Evolutionary conservation across 495 filamentous ascomycete genomes (phyloP), one percentile per base, ranked within the genome.

Genomic region (Halenospora varia): DNA sequence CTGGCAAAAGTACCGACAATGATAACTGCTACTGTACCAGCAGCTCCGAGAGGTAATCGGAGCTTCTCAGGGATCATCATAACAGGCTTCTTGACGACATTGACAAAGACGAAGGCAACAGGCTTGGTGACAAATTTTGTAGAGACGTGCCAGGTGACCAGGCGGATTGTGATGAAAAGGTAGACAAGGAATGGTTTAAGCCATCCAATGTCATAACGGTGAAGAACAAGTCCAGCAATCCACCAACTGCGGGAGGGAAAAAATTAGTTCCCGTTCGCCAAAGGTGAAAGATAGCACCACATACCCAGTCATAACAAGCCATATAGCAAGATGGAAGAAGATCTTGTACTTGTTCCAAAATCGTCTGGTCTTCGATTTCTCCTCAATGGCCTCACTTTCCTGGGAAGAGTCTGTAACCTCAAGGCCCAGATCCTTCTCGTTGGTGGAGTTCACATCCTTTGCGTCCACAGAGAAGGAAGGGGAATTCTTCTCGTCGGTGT

Each of bases 171-270:
- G 62, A 96, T 85, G 54, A 73, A 80, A 40, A 96, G 81, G 70
- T 85, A 96, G 15, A 96, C 56, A 40, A 96, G 78, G 71, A 92
- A 92, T 8, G 92, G 90, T 26, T 92, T 82, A 61, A 96, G 61
- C 92, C 92, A 96, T 55, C 86, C 86, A 64, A 82, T 79, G 66
- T 90, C 86, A 63, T 86, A 61, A 18, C 86, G 82, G 67, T 88
- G 88, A 44, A 86, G 74, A 56, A 92, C 75, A 18, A 96, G 77
- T 41, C 88, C 84, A 44, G 85, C 87, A 56, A 94, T 92, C 90
- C 89, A 96, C 92, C 92, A 96, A 51, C 89, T 91, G 23, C 6
- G 6, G 25, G 10, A 10, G 63, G 17, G 25, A 20, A 53, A 47
- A 45, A 20, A 13, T 45, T 46, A 47, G 40, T 24, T 47, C 48